phyloP scores from a whole-genome alignment of 2,329 filamentous ascomycete species.

The Pseudogymnoascus sp. region DNA sequence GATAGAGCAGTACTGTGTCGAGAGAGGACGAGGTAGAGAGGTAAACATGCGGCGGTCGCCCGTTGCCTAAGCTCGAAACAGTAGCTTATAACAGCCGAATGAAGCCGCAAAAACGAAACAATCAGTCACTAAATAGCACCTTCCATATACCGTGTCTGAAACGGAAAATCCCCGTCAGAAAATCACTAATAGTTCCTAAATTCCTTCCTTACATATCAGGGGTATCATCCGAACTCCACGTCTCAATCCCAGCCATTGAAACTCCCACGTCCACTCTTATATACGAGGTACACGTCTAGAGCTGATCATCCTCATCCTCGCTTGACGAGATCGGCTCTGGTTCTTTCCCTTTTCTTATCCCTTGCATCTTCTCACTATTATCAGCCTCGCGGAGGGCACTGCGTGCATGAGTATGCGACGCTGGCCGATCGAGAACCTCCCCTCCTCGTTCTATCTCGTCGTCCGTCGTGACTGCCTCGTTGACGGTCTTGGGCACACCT shows the following conservation, averaged over 20 bases:
- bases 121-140: background rate
- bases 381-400: background rate
- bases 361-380: background rate
- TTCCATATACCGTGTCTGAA: background rate
- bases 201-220: background rate
- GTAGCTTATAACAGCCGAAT: background rate
- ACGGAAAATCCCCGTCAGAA: background rate
- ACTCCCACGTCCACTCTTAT: background rate
- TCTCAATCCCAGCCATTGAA: background rate
- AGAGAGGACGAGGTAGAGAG: background rate
- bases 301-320: conserved; percentile 2
- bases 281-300: background rate
- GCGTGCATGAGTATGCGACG: background rate
- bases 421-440: background rate
- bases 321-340: background rate
- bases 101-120: background rate
- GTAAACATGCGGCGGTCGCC: background rate
- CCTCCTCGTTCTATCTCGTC: background rate
- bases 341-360: background rate
- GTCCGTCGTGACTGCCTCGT: background rate
- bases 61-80: background rate
- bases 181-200: background rate
- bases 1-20: background rate
- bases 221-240: conserved; percentile 1
- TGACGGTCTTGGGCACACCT: background rate